These are phyloP conservation scores for Smallanthus sonchifolius DNA, from an alignment of 129 eudicot genomes.

Conservation along the genomic window DNA sequence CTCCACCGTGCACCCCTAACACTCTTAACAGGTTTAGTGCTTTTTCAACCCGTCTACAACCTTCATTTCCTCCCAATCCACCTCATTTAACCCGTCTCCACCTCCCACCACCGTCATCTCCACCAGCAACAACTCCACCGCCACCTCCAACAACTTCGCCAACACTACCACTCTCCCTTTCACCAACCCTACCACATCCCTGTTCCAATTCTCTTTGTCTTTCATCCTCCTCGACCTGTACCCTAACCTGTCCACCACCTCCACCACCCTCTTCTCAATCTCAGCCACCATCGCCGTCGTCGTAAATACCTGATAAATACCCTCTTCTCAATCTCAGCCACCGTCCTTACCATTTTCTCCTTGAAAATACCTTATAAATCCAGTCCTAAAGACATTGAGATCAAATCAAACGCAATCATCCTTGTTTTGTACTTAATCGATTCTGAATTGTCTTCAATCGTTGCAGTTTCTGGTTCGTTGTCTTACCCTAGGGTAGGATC, in stretches of 20 bases:
- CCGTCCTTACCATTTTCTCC: constrained; percentile 8
- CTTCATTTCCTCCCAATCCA: constrained; percentile 64
- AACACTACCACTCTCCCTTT: constrained; percentile 61
- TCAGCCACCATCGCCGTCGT: constrained; percentile 30
- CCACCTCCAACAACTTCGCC: constrained; percentile 53
- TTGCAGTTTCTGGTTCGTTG: neutral
- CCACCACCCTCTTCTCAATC: constrained; percentile 49
- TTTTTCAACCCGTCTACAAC: too few relatives aligned
- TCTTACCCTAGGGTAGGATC: constrained; percentile 5
- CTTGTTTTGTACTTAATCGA: constrained; percentile 2
- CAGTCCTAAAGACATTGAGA: constrained; percentile 71
- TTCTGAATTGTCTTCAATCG: neutral
- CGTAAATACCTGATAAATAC: too few relatives aligned
- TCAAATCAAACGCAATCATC: constrained; percentile 79
- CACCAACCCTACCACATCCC: constrained; percentile 43
- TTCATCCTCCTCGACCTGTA: constrained; percentile 40
- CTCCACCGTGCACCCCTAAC: too few relatives aligned
- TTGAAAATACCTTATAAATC: constrained; percentile 63
- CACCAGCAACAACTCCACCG: constrained; percentile 51
- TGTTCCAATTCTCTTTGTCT: constrained; percentile 31
- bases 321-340: constrained; percentile 51
- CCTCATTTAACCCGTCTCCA: constrained; percentile 43
- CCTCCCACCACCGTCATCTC: constrained; percentile 59
- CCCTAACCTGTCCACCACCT: constrained; percentile 55
- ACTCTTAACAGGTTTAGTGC: too few relatives aligned